Percentiles rank a stretch among this genome's conserved stretches.
phyloP scores from a whole-genome alignment of 495 filamentous ascomycete species.

The Aspergillus nidulans region DNA sequence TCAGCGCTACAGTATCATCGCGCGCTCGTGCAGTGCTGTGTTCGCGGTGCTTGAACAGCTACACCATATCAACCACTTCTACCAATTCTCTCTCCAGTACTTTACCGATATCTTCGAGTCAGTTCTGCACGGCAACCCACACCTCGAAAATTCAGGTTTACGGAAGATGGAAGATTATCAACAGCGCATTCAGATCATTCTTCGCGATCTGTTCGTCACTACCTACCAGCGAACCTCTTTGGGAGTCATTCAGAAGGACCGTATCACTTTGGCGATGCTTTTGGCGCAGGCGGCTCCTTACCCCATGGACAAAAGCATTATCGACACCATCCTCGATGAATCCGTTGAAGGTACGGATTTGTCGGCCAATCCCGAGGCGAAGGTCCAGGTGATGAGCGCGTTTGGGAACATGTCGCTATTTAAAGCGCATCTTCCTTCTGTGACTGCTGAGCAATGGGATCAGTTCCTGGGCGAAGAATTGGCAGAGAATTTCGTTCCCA shows the following conservation, averaged over 20 bases:
- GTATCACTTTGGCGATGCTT: conserved; percentile 91
- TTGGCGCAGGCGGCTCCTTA: conserved; percentile 91
- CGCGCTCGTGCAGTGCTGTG: conserved; percentile 89
- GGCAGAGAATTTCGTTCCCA: conserved; percentile 82
- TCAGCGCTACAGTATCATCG: conserved; percentile 85
- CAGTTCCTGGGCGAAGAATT: conserved; percentile 79
- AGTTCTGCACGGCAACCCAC: conserved; percentile 78
- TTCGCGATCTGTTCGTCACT: conserved; percentile 83
- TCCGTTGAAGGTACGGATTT: conserved; percentile 72
- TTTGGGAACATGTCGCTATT: conserved; percentile 67
- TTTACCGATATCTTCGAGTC: conserved; percentile 96
- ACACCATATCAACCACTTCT: conserved; percentile 98
- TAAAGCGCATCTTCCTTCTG: conserved; percentile 63
- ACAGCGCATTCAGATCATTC: conserved; percentile 76
- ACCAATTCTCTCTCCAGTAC: conserved; percentile 97
- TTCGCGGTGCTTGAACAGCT: conserved; percentile 96
- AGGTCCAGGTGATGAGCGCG: conserved; percentile 63
- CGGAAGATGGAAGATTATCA: conserved; percentile 67
- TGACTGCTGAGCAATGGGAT: conserved; percentile 66
- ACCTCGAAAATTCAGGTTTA: conserved; percentile 42
- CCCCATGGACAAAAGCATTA: conserved; percentile 82
- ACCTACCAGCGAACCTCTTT: conserved; percentile 88
- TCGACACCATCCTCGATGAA: conserved; percentile 82
- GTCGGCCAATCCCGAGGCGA: conserved; percentile 59
- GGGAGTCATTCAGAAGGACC: conserved; percentile 90